phyloP scores from a whole-genome alignment of 164 flowering plant species.

The Platanus orientalis region DNA sequence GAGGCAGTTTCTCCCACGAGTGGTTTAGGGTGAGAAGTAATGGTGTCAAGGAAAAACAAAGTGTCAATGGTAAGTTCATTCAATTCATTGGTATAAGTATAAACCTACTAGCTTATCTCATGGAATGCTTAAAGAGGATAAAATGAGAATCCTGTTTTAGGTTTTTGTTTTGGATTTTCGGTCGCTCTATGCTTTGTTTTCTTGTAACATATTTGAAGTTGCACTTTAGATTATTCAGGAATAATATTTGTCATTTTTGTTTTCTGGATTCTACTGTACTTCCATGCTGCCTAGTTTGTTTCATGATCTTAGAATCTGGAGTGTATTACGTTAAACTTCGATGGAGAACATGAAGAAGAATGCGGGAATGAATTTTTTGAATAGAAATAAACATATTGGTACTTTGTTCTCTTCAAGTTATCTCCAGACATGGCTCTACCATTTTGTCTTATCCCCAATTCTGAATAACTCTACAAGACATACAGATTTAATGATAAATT shows the following conservation, averaged over 20 bases:
- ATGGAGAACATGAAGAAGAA: too few relatives aligned
- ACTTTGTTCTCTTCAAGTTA: too few relatives aligned
- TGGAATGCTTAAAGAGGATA: background rate
- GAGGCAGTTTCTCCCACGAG: constrained; percentile 68
- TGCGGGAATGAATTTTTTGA: too few relatives aligned
- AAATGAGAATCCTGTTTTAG: background rate
- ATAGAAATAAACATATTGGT: too few relatives aligned
- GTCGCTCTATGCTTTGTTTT: background rate
- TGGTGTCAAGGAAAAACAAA: constrained; percentile 59
- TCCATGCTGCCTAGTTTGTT: too few relatives aligned
- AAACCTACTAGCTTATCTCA: background rate
- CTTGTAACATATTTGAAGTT: too few relatives aligned
- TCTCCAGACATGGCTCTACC: too few relatives aligned
- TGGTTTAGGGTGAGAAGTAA: constrained; percentile 71
- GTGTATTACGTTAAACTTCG: too few relatives aligned
- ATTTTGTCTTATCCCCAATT: too few relatives aligned
- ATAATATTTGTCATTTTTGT: background rate
- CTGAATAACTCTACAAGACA: too few relatives aligned
- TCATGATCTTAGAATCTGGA: background rate
- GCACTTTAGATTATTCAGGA: too few relatives aligned
- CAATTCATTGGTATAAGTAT: background rate
- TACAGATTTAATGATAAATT: too few relatives aligned
- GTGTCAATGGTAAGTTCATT: constrained; percentile 51
- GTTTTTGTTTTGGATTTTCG: background rate
- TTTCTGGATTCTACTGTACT: background rate